A percentile compares a stretch with the other conserved stretches of the same genome.
phyloP scores from a whole-genome alignment of 768 basidiomycete genomes.

The Russula compacta region DNA sequence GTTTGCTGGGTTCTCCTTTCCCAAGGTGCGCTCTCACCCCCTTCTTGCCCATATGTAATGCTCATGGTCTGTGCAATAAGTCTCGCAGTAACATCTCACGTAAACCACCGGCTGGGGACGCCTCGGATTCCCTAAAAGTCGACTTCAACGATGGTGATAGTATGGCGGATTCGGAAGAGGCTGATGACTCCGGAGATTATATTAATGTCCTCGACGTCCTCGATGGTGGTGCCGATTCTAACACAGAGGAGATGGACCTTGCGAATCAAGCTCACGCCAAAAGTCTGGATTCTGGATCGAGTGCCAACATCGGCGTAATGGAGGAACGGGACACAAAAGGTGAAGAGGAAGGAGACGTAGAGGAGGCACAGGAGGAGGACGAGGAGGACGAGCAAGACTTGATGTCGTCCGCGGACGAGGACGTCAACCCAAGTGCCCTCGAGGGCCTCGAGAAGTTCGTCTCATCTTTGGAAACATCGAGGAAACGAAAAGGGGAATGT shows the following conservation, averaged over 20 bases:
- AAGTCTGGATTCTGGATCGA: conserved; percentile 20
- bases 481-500: conserved; percentile 52
- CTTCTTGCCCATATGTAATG: conserved; percentile 1
- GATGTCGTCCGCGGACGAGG: conserved; percentile 38
- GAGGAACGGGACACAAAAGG: conserved; percentile 9
- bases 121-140: conserved; percentile 18
- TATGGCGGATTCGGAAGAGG: conserved; percentile 32
- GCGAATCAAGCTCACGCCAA: not conserved
- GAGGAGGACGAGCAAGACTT: conserved; percentile 38
- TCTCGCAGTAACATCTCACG: not conserved
- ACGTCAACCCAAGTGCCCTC: conserved; percentile 49
- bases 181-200: conserved; percentile 22
- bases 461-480: conserved; percentile 50
- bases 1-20: conserved; percentile 52
- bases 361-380: no score
- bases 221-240: conserved; percentile 19
- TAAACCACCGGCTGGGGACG: not conserved
- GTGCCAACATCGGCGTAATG: conserved; percentile 18
- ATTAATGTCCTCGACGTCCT: conserved; percentile 24
- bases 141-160: conserved; percentile 30
- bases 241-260: conserved; percentile 21
- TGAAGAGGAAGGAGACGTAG: conserved; percentile 28
- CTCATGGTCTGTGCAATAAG: not conserved
- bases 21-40: conserved; percentile 25
- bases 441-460: conserved; percentile 68